Conservation (phyloP, 2,329 filamentous ascomycete species). For the Curvularia sp. region DNA sequence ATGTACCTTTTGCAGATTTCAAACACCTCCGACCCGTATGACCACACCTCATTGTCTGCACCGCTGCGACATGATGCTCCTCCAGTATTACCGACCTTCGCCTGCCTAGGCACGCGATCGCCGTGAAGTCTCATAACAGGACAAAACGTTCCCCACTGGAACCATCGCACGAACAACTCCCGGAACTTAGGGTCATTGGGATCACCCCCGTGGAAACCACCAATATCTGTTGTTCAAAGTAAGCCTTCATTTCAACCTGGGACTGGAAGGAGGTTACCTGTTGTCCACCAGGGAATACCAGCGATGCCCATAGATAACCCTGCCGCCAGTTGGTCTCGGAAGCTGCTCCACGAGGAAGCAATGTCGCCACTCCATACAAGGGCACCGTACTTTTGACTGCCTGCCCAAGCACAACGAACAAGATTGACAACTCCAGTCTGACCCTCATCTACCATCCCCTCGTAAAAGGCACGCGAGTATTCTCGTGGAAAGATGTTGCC, state of each 20-base stretch:
- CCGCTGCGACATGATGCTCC: constrained; percentile 54
- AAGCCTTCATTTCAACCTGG: not conserved
- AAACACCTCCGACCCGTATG: constrained; percentile 67
- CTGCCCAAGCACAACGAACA: constrained; percentile 63
- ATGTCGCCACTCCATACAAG: constrained; percentile 73
- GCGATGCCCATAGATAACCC: constrained; percentile 71
- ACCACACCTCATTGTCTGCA: constrained; percentile 70
- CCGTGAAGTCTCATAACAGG: constrained; percentile 73
- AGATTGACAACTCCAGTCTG: constrained; percentile 67
- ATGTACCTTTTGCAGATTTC: constrained; percentile 67
- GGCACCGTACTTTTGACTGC: constrained; percentile 68
- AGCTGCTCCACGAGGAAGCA: constrained; percentile 66
- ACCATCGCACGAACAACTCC: constrained; percentile 71
- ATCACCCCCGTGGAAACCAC: constrained; percentile 71
- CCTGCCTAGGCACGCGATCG: constrained; percentile 66
- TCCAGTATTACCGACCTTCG: constrained; percentile 46
- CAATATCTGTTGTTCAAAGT: constrained; percentile 67
- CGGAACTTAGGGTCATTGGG: constrained; percentile 63
- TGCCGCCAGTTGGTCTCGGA: constrained; percentile 67
- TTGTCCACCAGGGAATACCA: constrained; percentile 68
- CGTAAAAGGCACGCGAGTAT: constrained; percentile 66
- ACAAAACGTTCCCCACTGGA: constrained; percentile 72
- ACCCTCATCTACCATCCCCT: constrained; percentile 62
- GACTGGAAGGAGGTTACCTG: not conserved
- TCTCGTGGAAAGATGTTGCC: constrained; percentile 68